Evolutionary conservation across 2,329 filamentous ascomycete species (phyloP).

Genomic region (Ophiocordyceps sinensis): DNA sequence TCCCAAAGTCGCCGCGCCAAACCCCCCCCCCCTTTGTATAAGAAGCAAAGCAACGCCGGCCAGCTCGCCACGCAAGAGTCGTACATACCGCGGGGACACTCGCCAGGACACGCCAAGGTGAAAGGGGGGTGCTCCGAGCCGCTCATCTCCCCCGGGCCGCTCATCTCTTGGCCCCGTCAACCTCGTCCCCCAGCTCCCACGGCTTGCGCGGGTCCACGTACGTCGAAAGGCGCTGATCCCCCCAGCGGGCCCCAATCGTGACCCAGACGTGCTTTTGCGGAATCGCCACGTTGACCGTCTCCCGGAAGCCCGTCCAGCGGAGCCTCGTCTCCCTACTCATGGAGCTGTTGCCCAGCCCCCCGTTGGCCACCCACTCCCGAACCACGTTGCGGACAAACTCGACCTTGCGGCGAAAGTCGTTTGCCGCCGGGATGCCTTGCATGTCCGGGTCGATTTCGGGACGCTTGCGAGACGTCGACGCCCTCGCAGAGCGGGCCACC

Average conservation of each 20-base stretch:
- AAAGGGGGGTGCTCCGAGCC: not conserved
- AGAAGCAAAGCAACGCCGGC: not conserved
- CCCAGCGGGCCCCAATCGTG: conserved; percentile 48
- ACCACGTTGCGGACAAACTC: conserved; percentile 56
- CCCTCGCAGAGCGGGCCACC: conserved; percentile 23
- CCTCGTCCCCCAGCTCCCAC: conserved; percentile 37
- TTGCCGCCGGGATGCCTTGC: conserved; percentile 53
- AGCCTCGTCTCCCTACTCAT: conserved; percentile 40
- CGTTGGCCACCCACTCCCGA: conserved; percentile 55
- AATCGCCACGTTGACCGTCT: conserved; percentile 33
- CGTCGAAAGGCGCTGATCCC: conserved; percentile 40
- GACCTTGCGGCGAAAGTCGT: conserved; percentile 60
- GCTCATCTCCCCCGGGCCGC: conserved; percentile 8
- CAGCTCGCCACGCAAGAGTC: not conserved
- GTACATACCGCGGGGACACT: too few species aligned
- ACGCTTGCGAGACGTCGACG: conserved; percentile 35
- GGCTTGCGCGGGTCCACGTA: conserved; percentile 41
- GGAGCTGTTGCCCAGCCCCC: conserved; percentile 53
- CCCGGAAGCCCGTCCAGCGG: conserved; percentile 43
- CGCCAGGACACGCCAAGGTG: not conserved
- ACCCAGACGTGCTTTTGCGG: conserved; percentile 55
- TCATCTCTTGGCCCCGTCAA: conserved; percentile 24
- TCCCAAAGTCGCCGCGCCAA: too few species aligned
- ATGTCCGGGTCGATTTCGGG: conserved; percentile 47
- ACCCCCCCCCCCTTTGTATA: too few species aligned